These are phyloP conservation scores for Chalciporus chontae DNA, from an alignment of 768 basidiomycete genomes.

Conservation along the genomic window DNA sequence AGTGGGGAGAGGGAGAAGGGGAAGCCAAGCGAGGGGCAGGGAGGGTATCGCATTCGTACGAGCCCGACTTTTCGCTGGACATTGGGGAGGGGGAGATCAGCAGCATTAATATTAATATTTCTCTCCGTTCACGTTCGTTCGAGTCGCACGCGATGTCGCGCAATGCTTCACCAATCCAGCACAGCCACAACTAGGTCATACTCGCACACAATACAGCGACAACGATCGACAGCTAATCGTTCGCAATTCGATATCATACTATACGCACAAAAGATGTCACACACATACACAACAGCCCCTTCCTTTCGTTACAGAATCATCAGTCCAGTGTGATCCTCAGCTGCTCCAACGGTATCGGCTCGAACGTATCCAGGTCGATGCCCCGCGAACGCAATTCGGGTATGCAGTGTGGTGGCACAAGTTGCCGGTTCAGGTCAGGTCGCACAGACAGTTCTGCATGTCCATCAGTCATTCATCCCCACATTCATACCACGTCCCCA, in stretches of 20 bases:
- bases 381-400: conserved; percentile 81
- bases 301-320: conserved; percentile 35
- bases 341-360: conserved; percentile 96
- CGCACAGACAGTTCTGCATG: conserved; percentile 87
- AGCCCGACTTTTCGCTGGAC: too few relatives aligned
- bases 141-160: conserved; percentile 36
- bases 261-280: conserved; percentile 34
- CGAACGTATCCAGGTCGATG: conserved; percentile 87
- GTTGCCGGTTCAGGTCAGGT: conserved; percentile 87
- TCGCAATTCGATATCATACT: conserved; percentile 34
- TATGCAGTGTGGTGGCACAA: conserved; percentile 90
- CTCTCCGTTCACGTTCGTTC: too few relatives aligned
- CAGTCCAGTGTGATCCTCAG: conserved; percentile 91
- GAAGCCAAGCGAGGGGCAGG: conserved; percentile 56
- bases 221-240: conserved; percentile 21
- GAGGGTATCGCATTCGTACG: conserved; percentile 69
- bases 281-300: conserved; percentile 14
- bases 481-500: conserved; percentile 4
- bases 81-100: too few relatives aligned
- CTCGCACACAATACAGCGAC: conserved; percentile 30
- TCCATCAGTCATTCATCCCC: conserved; percentile 2
- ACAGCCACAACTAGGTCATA: conserved; percentile 18
- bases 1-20: conserved; percentile 11
- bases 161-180: conserved; percentile 13
- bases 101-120: too few relatives aligned